Base-by-base conservation (phyloP, 176 grass and related monocot species). In the Cymbopogon citratus region DNA sequence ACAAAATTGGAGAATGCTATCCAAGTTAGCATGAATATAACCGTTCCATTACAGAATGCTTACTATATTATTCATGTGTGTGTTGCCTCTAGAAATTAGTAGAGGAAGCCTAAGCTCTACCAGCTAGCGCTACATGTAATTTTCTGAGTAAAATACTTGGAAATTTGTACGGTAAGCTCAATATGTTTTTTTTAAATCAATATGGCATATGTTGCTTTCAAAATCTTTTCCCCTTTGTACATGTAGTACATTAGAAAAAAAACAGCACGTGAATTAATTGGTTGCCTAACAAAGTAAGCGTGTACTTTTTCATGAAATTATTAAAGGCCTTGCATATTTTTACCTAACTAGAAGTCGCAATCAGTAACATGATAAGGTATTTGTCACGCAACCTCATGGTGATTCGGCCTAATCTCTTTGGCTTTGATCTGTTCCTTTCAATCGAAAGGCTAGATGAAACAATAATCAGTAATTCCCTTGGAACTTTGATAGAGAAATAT, bases 391-490 rank as follows among this genome's bases (percentile, higher is more conserved):
- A 78, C 66, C 35, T 27, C 44, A 45, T 40, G 69, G 9, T 84
- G 59, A 18, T 56, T 44, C 13, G 40, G 36, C 29, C 83, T 78
- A 59, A 67, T 82, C 79, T 73, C 46, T 44, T 82, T 66, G 65
- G 13, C 28, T 29, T 39, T 10, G 78, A 56, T 80, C 21, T 78
- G 87, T 89, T 72, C 45, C 83, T 82, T 86, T 86, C 83, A 49
- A 59, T 66, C 14, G 8, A 89, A 82, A 82, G 83, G 73, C 25
- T 36, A 77, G 73, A 3, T 4, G 46, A 16, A 66, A 86, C 48
- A 82, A 78, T 78, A 82, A 81, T 64, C 25, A 73, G 46, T 81
- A 52, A 90, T n/a, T 26, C 19, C 24, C 33, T 81, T 66, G 79
- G 87, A 86, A 16, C 28, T 28, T 77, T 86, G 38, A 13, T 14